Percentiles rank a stretch among this genome's conserved stretches.
phyloP scores from a whole-genome alignment of 331 rosid species.

The Acacia pycnantha region DNA sequence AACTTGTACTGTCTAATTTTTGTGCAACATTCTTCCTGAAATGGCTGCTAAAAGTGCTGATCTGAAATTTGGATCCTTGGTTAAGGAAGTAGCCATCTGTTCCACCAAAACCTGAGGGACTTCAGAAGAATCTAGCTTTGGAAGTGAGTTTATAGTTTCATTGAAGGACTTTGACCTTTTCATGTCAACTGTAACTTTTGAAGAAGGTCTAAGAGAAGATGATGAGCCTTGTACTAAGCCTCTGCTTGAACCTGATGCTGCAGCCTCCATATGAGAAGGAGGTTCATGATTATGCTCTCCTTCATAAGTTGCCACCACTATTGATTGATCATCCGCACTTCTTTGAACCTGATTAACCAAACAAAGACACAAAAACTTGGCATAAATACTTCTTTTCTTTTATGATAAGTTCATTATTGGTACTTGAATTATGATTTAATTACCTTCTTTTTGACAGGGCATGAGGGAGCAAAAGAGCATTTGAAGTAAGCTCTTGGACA shows the following conservation, averaged over 20 bases:
- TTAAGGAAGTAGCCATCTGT: conserved; percentile 94
- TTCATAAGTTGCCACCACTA: conserved; percentile 92
- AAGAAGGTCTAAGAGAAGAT: conserved; percentile 38
- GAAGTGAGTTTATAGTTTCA: conserved; percentile 37
- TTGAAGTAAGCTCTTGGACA: conserved; percentile 98
- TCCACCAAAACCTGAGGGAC: conserved; percentile 70
- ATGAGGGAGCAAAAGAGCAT: conserved; percentile 96
- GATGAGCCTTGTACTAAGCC: conserved; percentile 50
- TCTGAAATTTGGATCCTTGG: conserved; percentile 92
- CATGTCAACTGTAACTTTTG: conserved; percentile 57
- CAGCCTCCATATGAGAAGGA: conserved; percentile 57
- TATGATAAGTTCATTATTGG: neutral
- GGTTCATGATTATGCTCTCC: conserved; percentile 93
- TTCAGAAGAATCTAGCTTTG: conserved; percentile 54
- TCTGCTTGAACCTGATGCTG: conserved; percentile 54
- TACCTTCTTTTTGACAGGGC: conserved; percentile 99
- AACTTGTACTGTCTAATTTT: conserved; percentile 26
- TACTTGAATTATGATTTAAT: neutral
- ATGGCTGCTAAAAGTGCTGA: conserved; percentile 93
- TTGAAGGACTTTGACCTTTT: conserved; percentile 48
- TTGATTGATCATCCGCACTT: conserved; percentile 88
- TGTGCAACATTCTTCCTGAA: conserved; percentile 68
- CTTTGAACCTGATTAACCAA: conserved; percentile 79
- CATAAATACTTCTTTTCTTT: neutral
- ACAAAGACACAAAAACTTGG: conserved; percentile 12